A percentile compares a stretch with the other conserved stretches of the same genome.
phyloP scores from a whole-genome alignment of 176 grass and related monocot species.

The Poa pratensis region DNA sequence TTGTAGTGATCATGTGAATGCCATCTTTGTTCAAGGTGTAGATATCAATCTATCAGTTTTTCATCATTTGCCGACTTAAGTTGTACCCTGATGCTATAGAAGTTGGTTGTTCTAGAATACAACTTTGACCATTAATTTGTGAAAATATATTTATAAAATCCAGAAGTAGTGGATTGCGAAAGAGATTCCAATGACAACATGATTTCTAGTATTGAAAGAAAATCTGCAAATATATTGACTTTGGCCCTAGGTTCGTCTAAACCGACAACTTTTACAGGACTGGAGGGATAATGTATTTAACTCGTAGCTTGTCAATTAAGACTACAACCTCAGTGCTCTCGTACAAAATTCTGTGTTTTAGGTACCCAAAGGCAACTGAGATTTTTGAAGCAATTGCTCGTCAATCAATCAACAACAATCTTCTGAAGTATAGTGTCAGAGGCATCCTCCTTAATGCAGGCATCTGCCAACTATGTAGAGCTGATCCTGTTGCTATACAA shows the following conservation, averaged over 20 bases:
- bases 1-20: neutral
- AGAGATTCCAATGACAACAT: neutral
- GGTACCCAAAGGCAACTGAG: conserved; percentile 88
- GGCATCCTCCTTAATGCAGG: conserved; percentile 98
- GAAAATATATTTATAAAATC: neutral
- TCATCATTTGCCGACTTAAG: neutral
- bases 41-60: conserved; percentile 9
- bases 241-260: neutral
- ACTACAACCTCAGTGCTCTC: conserved; percentile 11
- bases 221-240: neutral
- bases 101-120: neutral
- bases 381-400: conserved; percentile 90
- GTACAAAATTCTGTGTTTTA: conserved; percentile 45
- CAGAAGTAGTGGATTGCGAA: neutral
- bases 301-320: neutral
- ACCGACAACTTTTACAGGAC: neutral
- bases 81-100: neutral
- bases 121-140: neutral
- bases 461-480: conserved; percentile 93
- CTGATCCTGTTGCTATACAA: conserved; percentile 85
- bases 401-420: conserved; percentile 91
- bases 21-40: conserved; percentile 16
- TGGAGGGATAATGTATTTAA: neutral
- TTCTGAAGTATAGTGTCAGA: conserved; percentile 95
- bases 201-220: neutral